Conservation (phyloP, 768 basidiomycete genomes). For the Hygrocybe punicea region DNA sequence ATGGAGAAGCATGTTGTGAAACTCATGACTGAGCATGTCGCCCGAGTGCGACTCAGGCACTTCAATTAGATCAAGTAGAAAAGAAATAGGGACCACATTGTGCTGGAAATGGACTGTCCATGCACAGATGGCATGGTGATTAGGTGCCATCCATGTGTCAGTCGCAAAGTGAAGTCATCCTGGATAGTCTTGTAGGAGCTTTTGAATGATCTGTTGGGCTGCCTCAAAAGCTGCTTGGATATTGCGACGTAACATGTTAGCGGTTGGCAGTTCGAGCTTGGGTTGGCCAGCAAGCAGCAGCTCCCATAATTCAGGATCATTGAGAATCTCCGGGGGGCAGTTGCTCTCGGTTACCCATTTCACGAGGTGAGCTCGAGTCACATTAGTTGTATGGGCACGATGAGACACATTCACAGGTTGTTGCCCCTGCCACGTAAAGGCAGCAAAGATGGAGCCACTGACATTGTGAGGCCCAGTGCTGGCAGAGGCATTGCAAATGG, state of each 20-base stretch:
- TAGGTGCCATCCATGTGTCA: no score
- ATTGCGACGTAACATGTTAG: slow-evolving; percentile 31
- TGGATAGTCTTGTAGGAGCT: slow-evolving; percentile 28
- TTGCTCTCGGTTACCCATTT: not conserved
- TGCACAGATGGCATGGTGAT: no score
- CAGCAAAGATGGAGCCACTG: not conserved
- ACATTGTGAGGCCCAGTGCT: not conserved
- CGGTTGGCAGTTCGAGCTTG: slow-evolving; percentile 33
- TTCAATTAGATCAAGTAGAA: slow-evolving; percentile 39
- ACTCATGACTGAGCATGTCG: slow-evolving; percentile 27
- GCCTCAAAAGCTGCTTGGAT: slow-evolving; percentile 26
- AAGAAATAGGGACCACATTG: slow-evolving; percentile 13
- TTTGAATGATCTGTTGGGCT: slow-evolving; percentile 20
- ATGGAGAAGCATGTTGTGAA: slow-evolving; percentile 18
- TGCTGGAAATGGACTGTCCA: no score
- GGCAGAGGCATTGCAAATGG: not conserved
- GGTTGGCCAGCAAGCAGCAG: slow-evolving; percentile 23
- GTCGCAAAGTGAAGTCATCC: slow-evolving; percentile 31
- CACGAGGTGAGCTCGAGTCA: not conserved
- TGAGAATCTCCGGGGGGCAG: not conserved
- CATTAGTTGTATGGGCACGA: not conserved
- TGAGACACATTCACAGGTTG: no score
- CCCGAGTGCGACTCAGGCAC: slow-evolving; percentile 35
- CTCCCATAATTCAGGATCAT: not conserved
- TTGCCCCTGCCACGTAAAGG: not conserved